A percentile compares a stretch with the other conserved stretches of the same genome.
Evolutionary conservation across 1,284 basidiomycete genomes (phyloP).

Genomic region (Sporisorium reilianum): DNA sequence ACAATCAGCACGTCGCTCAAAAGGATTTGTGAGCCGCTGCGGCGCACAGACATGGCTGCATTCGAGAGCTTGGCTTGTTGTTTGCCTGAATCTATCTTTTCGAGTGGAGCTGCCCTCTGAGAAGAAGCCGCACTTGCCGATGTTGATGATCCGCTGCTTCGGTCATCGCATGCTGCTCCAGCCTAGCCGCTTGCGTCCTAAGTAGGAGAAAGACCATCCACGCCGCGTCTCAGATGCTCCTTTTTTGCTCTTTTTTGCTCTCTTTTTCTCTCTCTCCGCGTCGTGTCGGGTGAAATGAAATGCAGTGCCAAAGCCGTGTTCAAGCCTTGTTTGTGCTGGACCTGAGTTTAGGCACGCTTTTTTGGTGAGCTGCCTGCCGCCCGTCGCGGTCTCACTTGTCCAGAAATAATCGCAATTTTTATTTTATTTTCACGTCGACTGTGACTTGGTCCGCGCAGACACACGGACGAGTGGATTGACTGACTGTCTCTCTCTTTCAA

Average conservation of each 20-base stretch:
- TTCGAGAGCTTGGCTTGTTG: not conserved
- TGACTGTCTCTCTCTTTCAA: not conserved
- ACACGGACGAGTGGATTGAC: not conserved
- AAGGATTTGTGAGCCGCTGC: slow-evolving; percentile 4
- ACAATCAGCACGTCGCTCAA: too few relatives aligned
- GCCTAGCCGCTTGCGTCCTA: not conserved
- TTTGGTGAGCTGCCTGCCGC: too few relatives aligned
- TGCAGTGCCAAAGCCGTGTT: too few relatives aligned
- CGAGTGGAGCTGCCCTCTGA: not conserved
- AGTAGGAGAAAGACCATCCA: not conserved
- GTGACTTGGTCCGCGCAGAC: slow-evolving; percentile 6
- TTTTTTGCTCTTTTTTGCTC: too few relatives aligned
- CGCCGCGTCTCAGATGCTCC: too few relatives aligned
- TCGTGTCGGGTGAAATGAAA: too few relatives aligned
- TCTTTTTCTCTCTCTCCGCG: not conserved
- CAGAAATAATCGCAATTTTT: too few relatives aligned
- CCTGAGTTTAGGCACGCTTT: too few relatives aligned
- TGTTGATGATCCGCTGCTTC: not conserved
- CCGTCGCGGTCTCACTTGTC: slow-evolving; percentile 6
- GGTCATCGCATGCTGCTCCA: not conserved
- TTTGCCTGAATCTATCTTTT: not conserved
- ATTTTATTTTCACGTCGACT: not conserved
- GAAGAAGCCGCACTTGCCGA: not conserved
- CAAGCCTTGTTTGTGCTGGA: too few relatives aligned
- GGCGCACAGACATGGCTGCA: slow-evolving; percentile 6